Evolutionary conservation across 1,139 yeast genomes (phyloP), one percentile per base, ranked within the genome.

Genomic region (Insectozyma bohioensis): DNA sequence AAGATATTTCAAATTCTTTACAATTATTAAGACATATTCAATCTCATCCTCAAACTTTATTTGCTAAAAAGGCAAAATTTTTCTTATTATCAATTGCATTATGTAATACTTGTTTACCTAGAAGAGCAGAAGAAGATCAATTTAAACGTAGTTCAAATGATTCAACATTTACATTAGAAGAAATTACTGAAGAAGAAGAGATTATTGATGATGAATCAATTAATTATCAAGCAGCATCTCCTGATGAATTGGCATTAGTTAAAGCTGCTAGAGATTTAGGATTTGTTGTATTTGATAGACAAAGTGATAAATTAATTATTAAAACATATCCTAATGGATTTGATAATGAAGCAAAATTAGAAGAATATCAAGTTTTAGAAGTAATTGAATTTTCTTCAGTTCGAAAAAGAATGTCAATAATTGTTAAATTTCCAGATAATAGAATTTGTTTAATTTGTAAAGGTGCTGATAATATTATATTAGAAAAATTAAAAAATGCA

Each of bases 261-360:
- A 79, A 84, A 37, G 98, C 97, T 1, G 98, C 98, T 0, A 71
- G 95, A 45, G 98, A 92, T 53, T 69, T 92, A 66, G 98, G 98
- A 0, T 94, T 69, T 54, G 80, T 90, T 17, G 83, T 88, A 6
- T 72, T 68, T 40, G 88, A 86, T 40, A 76, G 86, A 36, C 76
- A 76, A 38, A 76, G 78, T 31, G 73, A 72, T 36, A 56, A 61
- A 1, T 56, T 92, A 28, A 75, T 80, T 0, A 60, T 94, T 12
- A 80, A 90, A 45, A 78, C 90, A 0, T 92, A 82, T 52, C 97
- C 97, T 0, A 49, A 80, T 33, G 97, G 97, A 0, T 79, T 86
- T 54, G 84, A 80, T 5, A 53, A 58, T 4, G 75, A 70, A 0
- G 80, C 95, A 0, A 68, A 67, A 9, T 68, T 72, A 29, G 95